A percentile compares a stretch with the other conserved stretches of the same genome.
Evolutionary conservation across 345 rosid species (phyloP).

Genomic region (Microcos paniculata): DNA sequence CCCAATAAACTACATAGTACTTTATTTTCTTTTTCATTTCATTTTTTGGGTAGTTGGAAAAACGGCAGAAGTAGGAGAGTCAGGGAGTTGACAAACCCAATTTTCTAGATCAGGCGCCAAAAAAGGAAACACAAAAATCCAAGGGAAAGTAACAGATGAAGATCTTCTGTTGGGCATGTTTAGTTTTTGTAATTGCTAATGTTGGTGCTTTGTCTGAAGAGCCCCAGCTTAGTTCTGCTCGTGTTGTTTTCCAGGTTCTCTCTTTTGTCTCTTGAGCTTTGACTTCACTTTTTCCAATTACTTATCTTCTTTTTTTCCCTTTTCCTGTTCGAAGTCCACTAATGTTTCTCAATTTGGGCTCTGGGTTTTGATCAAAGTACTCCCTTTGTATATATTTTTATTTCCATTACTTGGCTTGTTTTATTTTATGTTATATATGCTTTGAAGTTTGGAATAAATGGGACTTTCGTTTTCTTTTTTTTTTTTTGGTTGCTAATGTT

Average conservation of each 20-base stretch:
- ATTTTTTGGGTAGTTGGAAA: not conserved
- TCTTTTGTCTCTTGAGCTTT: not conserved
- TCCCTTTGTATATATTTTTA: too few species aligned
- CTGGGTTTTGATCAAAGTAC: not conserved
- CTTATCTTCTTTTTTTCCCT: not conserved
- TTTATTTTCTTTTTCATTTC: not conserved
- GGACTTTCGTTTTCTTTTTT: too few species aligned
- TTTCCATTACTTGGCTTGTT: not conserved
- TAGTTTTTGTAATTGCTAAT: constrained; percentile 25
- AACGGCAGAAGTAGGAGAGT: not conserved
- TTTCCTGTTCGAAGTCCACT: not conserved
- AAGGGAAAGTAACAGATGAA: constrained; percentile 6
- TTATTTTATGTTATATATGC: not conserved
- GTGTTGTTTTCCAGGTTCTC: constrained; percentile 88
- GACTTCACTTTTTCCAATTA: not conserved
- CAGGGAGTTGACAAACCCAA: constrained; percentile 1
- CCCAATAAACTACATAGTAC: not conserved
- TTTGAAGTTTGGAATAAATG: not conserved
- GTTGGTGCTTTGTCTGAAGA: constrained; percentile 42
- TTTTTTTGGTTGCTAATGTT: not conserved
- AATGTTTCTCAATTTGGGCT: not conserved
- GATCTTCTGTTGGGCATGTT: constrained; percentile 28
- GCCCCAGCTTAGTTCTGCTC: constrained; percentile 81
- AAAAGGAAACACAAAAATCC: not conserved
- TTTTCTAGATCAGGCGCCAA: not conserved